Conservation (phyloP, 805 yeast species). For the Nakazawaea ishiwadae region DNA sequence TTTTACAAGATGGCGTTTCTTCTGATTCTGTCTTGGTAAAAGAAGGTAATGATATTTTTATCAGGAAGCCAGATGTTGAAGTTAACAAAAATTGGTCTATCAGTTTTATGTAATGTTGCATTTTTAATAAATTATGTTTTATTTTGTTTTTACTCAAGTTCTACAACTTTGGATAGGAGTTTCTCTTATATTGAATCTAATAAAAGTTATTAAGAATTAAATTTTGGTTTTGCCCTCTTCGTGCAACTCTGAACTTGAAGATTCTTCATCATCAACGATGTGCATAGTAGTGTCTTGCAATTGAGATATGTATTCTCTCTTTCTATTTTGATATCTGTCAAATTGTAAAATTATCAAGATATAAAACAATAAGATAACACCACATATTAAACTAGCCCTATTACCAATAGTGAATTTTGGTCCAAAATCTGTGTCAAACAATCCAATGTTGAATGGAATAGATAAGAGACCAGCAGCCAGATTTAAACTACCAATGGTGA, state of each 20-base stretch:
- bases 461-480: slow-evolving; percentile 18
- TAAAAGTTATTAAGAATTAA: background rate
- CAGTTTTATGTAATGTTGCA: slow-evolving; percentile 18
- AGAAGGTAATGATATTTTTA: slow-evolving; percentile 20
- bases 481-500: slow-evolving; percentile 53
- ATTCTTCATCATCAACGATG: background rate
- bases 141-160: too few relatives aligned
- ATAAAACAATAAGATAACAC: slow-evolving; percentile 3
- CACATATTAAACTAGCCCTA: slow-evolving; percentile 4
- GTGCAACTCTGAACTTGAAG: too few relatives aligned
- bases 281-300: background rate
- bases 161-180: too few relatives aligned
- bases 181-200: background rate
- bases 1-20: slow-evolving; percentile 23
- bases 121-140: too few relatives aligned
- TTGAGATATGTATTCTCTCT: slow-evolving; percentile 4
- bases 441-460: slow-evolving; percentile 5
- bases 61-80: slow-evolving; percentile 48
- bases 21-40: slow-evolving; percentile 28
- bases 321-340: slow-evolving; percentile 10
- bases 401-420: slow-evolving; percentile 7
- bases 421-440: slow-evolving; percentile 6
- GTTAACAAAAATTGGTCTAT: slow-evolving; percentile 42
- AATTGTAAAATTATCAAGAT: slow-evolving; percentile 1
- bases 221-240: background rate